Conservation (phyloP, 345 rosid species). For the Rhodamnia argentea region DNA sequence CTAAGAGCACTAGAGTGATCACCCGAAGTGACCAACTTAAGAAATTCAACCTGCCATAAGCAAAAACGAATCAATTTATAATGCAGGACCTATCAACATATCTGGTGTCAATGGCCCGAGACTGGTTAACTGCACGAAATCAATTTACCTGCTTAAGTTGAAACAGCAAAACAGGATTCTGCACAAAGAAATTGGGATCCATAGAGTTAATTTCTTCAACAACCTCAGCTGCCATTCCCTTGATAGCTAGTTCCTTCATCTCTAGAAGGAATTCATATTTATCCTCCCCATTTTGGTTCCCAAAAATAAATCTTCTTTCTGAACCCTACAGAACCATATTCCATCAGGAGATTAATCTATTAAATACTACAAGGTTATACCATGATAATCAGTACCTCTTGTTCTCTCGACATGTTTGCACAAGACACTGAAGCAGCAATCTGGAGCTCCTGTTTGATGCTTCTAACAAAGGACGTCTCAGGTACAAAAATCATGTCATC, state of each 20-base stretch:
- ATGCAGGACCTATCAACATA: neutral
- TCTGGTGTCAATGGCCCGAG: neutral
- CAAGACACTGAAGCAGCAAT: slow-evolving; percentile 4
- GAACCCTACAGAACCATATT: slow-evolving; percentile 17
- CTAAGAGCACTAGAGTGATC: slow-evolving; percentile 71
- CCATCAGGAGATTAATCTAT: slow-evolving; percentile 1
- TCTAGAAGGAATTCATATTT: slow-evolving; percentile 63
- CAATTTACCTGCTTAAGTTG: slow-evolving; percentile 83
- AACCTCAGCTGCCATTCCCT: slow-evolving; percentile 87
- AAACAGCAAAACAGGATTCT: slow-evolving; percentile 63
- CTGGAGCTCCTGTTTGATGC: slow-evolving; percentile 25
- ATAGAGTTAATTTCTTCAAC: slow-evolving; percentile 55
- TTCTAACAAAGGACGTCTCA: slow-evolving; percentile 27
- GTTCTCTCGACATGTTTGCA: slow-evolving; percentile 13
- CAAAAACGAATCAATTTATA: neutral
- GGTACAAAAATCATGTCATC: slow-evolving; percentile 39
- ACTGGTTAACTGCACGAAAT: neutral
- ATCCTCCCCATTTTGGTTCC: slow-evolving; percentile 22
- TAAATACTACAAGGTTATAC: neutral
- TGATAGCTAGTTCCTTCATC: slow-evolving; percentile 72
- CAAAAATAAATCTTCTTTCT: slow-evolving; percentile 8
- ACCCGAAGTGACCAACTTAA: slow-evolving; percentile 61
- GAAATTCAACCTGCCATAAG: slow-evolving; percentile 66
- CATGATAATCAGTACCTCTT: slow-evolving; percentile 19
- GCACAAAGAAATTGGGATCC: slow-evolving; percentile 61